Evolutionary conservation across 2,329 filamentous ascomycete species (phyloP).

Genomic region (Talaromyces sp.): DNA sequence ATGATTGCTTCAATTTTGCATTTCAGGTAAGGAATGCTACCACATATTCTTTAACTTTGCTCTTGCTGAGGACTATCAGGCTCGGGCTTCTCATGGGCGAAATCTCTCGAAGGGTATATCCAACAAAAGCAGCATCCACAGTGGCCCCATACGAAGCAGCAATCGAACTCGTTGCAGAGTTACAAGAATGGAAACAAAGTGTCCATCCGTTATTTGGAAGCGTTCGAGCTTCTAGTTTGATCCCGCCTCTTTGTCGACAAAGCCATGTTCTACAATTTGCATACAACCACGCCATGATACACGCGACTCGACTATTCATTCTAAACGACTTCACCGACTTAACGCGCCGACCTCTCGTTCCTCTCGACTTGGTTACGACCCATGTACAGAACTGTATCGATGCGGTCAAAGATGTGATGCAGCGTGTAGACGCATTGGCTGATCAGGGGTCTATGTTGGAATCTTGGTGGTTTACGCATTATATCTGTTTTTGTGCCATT

Average conservation of each 20-base stretch:
- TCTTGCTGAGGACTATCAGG: slow-evolving; percentile 22
- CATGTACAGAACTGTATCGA: slow-evolving; percentile 44
- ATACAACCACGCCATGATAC: slow-evolving; percentile 40
- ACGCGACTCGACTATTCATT: slow-evolving; percentile 37
- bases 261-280: slow-evolving; percentile 39
- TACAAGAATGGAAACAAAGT: slow-evolving; percentile 37
- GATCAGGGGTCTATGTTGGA: slow-evolving; percentile 36
- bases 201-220: slow-evolving; percentile 37
- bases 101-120: slow-evolving; percentile 47
- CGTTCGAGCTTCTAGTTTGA: slow-evolving; percentile 35
- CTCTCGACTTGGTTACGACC: slow-evolving; percentile 32
- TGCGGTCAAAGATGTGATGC: slow-evolving; percentile 42
- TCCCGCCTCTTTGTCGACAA: slow-evolving; percentile 38
- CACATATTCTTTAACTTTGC: not conserved
- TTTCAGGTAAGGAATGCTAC: slow-evolving; percentile 28
- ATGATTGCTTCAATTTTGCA: slow-evolving; percentile 41
- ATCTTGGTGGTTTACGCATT: slow-evolving; percentile 45
- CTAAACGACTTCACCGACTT: slow-evolving; percentile 38
- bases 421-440: slow-evolving; percentile 34
- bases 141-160: slow-evolving; percentile 33
- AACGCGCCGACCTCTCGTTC: slow-evolving; percentile 29
- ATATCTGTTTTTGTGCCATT: slow-evolving; percentile 43
- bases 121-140: slow-evolving; percentile 31
- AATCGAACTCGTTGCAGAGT: slow-evolving; percentile 32
- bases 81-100: slow-evolving; percentile 52